phyloP scores from a whole-genome alignment of 768 basidiomycete species.

The Gymnopilus dilepis region DNA sequence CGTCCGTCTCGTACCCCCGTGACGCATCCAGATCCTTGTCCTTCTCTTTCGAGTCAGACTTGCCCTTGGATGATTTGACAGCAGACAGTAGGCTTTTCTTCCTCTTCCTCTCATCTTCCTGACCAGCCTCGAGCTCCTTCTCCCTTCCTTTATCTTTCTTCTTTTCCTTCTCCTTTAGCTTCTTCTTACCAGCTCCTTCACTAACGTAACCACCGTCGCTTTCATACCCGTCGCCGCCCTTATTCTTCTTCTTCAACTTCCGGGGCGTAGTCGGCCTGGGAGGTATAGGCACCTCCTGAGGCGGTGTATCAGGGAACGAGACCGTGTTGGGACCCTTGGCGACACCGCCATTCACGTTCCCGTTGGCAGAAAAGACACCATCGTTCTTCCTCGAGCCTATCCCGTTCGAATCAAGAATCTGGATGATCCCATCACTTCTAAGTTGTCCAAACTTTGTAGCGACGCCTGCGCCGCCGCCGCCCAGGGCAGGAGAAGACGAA shows the following conservation, averaged over 20 bases:
- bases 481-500: slow-evolving; percentile 24
- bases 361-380: background rate
- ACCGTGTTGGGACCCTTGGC: slow-evolving; percentile 15
- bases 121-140: slow-evolving; percentile 7
- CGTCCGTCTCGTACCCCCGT: slow-evolving; percentile 37
- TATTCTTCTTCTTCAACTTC: slow-evolving; percentile 49
- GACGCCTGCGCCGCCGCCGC: slow-evolving; percentile 15
- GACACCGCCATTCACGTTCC: background rate
- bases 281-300: slow-evolving; percentile 20
- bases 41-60: slow-evolving; percentile 21
- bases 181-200: slow-evolving; percentile 42
- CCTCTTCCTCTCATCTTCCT: slow-evolving; percentile 39
- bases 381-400: background rate
- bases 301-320: slow-evolving; percentile 24
- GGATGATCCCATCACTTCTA: slow-evolving; percentile 6
- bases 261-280: slow-evolving; percentile 33
- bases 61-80: slow-evolving; percentile 17
- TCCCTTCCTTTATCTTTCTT: slow-evolving; percentile 27
- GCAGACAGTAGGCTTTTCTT: slow-evolving; percentile 38
- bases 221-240: slow-evolving; percentile 50
- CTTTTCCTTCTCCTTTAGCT: slow-evolving; percentile 28
- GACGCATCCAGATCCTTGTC: slow-evolving; percentile 22
- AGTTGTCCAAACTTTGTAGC: slow-evolving; percentile 4
- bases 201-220: slow-evolving; percentile 58
- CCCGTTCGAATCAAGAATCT: slow-evolving; percentile 9